Evolutionary conservation across 768 basidiomycete species (phyloP).

Genomic region (Boletus tylopilopsis): DNA sequence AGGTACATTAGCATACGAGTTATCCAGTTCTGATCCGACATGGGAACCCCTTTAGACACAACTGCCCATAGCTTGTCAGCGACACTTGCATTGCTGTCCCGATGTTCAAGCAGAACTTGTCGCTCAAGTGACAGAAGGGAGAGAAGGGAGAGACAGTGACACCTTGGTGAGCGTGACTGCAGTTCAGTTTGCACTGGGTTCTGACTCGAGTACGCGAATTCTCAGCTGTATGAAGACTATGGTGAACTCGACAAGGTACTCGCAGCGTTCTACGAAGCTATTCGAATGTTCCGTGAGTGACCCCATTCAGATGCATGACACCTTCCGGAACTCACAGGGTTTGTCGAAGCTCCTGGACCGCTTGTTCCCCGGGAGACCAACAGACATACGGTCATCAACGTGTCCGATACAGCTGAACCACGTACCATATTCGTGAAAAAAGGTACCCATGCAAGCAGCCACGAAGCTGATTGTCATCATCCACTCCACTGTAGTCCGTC

Average conservation of each 20-base stretch:
- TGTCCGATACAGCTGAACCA: conserved; percentile 9
- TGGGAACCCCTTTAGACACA: conserved; percentile 23
- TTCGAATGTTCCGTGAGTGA: conserved; percentile 30
- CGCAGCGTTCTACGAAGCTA: conserved; percentile 26
- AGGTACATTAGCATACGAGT: neutral
- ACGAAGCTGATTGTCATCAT: too few relatives aligned
- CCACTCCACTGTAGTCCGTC: too few relatives aligned
- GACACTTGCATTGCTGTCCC: conserved; percentile 26
- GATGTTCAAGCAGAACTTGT: conserved; percentile 30
- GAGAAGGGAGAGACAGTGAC: conserved; percentile 13
- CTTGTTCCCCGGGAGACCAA: conserved; percentile 25
- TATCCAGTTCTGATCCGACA: neutral
- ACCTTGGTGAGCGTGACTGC: conserved; percentile 19
- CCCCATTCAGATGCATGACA: neutral
- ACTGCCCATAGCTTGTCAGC: conserved; percentile 30
- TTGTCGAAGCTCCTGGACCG: conserved; percentile 23
- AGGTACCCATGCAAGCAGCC: conserved; percentile 14
- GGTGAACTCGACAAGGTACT: conserved; percentile 26
- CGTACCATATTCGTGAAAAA: conserved; percentile 16
- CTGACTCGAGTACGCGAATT: too few relatives aligned
- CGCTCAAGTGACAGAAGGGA: conserved; percentile 24
- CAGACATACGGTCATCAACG: conserved; percentile 22
- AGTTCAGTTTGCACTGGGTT: neutral
- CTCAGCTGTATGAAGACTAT: conserved; percentile 25
- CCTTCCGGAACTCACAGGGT: neutral